Evolutionary conservation across 225 moss, liverwort and hornwort genomes (phyloP).

Genomic region (Asterella californica): DNA sequence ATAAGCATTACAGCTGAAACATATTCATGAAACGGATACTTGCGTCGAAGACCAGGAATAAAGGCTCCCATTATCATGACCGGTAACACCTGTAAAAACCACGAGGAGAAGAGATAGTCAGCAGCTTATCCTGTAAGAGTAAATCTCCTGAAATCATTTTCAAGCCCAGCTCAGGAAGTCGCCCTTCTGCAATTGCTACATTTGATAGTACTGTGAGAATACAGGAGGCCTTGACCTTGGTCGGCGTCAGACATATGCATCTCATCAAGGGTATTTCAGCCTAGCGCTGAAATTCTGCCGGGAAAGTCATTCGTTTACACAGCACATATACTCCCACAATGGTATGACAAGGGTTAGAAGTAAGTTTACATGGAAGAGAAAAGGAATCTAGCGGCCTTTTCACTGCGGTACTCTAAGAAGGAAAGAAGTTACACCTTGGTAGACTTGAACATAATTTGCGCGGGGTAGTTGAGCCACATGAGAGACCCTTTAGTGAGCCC

Average conservation of each 20-base stretch:
- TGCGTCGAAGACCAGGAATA: constrained; percentile 71
- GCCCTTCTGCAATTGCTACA: neutral
- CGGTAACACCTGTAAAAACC: constrained; percentile 61
- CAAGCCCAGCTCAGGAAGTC: no score
- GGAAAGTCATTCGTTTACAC: no score
- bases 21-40: constrained; percentile 66
- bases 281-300: no score
- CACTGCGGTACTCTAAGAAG: neutral
- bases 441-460: constrained; percentile 89
- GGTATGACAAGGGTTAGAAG: neutral
- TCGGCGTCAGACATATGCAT: neutral
- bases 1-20: constrained; percentile 68
- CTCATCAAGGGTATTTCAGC: no score
- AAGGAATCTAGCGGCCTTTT: neutral
- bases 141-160: neutral
- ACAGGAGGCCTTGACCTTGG: neutral
- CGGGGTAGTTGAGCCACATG: constrained; percentile 85
- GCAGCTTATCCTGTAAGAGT: neutral
- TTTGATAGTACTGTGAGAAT: neutral
- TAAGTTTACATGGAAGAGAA: neutral
- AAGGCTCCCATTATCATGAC: constrained; percentile 94
- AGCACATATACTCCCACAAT: neutral
- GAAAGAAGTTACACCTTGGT: constrained; percentile 53
- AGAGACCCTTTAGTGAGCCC: constrained; percentile 81
- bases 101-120: neutral